phyloP scores from a whole-genome alignment of 202 grass and related monocot species.

The Hordeum pubiflorum region DNA sequence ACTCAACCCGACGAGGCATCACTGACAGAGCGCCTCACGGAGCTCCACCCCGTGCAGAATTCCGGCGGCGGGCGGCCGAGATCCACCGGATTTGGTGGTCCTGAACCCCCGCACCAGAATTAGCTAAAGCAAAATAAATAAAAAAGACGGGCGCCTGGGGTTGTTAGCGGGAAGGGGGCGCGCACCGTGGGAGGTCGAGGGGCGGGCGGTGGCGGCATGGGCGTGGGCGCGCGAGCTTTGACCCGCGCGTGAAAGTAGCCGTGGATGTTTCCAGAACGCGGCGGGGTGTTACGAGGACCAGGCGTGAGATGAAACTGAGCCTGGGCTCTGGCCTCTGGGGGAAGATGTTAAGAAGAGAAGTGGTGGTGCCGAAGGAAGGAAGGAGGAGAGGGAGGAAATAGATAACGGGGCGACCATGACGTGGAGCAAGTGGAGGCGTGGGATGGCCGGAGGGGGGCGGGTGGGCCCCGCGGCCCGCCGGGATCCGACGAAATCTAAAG shows the following conservation, averaged over 20 bases:
- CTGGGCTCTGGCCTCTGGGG: neutral
- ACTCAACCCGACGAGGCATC: neutral
- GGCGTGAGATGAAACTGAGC: neutral
- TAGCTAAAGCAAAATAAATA: neutral
- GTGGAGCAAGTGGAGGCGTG: constrained; percentile 61
- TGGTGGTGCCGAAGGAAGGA: neutral
- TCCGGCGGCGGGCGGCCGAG: constrained; percentile 11
- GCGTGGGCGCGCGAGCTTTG: neutral
- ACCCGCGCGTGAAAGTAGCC: neutral
- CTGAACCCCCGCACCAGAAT: neutral
- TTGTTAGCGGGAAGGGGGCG: neutral
- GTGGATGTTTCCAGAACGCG: neutral
- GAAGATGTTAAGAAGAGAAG: neutral
- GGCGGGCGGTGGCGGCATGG: constrained; percentile 6
- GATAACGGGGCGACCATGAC: constrained; percentile 35
- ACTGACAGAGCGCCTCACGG: neutral
- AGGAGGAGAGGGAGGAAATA: constrained; percentile 5
- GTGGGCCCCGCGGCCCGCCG: neutral
- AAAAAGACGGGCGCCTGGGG: neutral
- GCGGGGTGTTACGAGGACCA: neutral
- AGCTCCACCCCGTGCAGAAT: neutral
- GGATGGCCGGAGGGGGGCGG: neutral
- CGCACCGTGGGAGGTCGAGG: neutral
- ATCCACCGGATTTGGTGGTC: neutral
- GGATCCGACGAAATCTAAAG: constrained; percentile 70